Conservation (phyloP, 2,329 filamentous ascomycete genomes). For the Graphilbum sp. region DNA sequence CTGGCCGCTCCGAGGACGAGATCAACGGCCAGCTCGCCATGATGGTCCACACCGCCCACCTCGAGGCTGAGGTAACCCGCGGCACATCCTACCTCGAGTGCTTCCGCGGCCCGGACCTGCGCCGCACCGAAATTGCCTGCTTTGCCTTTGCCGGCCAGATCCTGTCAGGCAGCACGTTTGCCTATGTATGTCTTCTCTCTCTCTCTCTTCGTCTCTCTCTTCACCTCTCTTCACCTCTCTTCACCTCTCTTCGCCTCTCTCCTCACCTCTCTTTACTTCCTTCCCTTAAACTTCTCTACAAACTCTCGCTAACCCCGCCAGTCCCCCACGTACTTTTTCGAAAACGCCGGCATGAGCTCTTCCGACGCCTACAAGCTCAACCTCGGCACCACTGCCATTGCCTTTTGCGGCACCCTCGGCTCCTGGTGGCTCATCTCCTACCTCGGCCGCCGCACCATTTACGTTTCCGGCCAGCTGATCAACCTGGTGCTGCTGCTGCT, state of each 20-base stretch:
- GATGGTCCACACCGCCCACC: conserved; percentile 40
- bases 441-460: conserved; percentile 26
- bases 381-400: conserved; percentile 25
- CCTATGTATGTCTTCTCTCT: neutral
- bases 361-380: conserved; percentile 21
- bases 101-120: conserved; percentile 29
- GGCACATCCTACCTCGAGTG: conserved; percentile 27
- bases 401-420: conserved; percentile 24
- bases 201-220: neutral
- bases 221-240: conserved; percentile 13
- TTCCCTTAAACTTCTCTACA: too few species aligned
- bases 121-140: conserved; percentile 28
- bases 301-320: conserved; percentile 16
- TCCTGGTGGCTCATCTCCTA: conserved; percentile 27
- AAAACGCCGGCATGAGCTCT: conserved; percentile 23
- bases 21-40: conserved; percentile 31
- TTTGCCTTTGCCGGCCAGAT: conserved; percentile 23
- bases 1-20: conserved; percentile 19
- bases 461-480: conserved; percentile 20
- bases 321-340: conserved; percentile 28
- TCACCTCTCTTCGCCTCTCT: neutral
- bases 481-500: conserved; percentile 22
- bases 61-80: conserved; percentile 29
- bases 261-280: conserved; percentile 4
- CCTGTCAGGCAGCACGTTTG: conserved; percentile 18